Base-by-base conservation (phyloP, 2,329 filamentous ascomycete species). In the Diaporthe ilicicola region DNA sequence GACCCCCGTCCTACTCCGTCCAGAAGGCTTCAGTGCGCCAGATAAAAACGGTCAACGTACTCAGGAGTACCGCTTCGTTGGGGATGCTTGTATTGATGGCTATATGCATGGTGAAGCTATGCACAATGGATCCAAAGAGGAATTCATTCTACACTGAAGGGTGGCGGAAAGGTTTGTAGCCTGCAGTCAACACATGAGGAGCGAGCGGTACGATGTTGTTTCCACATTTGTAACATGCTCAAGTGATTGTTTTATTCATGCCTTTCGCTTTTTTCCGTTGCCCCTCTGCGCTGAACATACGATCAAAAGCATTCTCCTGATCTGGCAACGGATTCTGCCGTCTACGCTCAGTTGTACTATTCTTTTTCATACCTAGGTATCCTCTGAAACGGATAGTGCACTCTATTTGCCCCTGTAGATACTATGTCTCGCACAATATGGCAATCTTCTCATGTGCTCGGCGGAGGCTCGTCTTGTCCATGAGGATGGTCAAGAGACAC, bases 81-180 rank as follows among this genome's bases (percentile, higher is more conserved):
- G 48, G 3, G 48, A 66, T 29, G 39, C 27, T 17, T 66, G 54
- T 22, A n/a, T 66, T 7, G 46, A 66, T 15, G 62, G 48, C 46
- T 66, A 42, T 34, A 66, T 66, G 62, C 6, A 66, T 7, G 48
- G 62, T n/a, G 34, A 66, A 44, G 62, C 62, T 9, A 54, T 19
- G 15, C 6, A 32, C 0, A 1, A 34, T 4, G 27, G 27, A 8
- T 17, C 51, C 9, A 54, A 19, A 3, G 51, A 54, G 27, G 29
- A 54, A 3, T 54, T 54, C 1, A 4, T 54, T 17, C 9, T 54
- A 54, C 51, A 54, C 29, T 34, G 17, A 54, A 29, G 24, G 50
- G 15, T 32, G 17, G 29, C 4, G 24, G 15, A 19, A 19, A 17
- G 0, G 15, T 19, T 29, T 9, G 24, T 29, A 24, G 15, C 27